phyloP scores from a whole-genome alignment of 2,329 filamentous ascomycete species.

The Hypoxylon sp. region DNA sequence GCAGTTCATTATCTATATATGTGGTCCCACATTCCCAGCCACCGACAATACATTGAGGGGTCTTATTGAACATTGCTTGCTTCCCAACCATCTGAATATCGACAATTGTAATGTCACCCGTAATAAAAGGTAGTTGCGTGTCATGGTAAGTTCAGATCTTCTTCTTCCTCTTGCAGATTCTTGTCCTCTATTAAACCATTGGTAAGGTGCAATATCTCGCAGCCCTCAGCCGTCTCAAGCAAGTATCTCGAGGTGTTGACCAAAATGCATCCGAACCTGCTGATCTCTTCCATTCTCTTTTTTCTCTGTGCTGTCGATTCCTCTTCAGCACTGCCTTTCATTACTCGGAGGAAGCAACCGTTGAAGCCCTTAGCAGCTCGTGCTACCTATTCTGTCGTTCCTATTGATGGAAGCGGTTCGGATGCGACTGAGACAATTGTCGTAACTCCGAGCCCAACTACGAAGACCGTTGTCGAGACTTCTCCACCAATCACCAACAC shows the following conservation, averaged over 20 bases:
- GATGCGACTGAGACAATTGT: slow-evolving; percentile 53
- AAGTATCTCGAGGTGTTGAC: slow-evolving; percentile 37
- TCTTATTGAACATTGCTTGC: slow-evolving; percentile 2
- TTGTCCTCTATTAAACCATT: slow-evolving; percentile 29
- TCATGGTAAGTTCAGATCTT: slow-evolving; percentile 18
- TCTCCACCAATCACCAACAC: slow-evolving; percentile 53
- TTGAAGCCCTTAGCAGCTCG: slow-evolving; percentile 49
- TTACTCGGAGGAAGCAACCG: slow-evolving; percentile 36
- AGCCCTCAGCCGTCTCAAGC: slow-evolving; percentile 39
- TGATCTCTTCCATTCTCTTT: slow-evolving; percentile 49
- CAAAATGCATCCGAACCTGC: slow-evolving; percentile 54
- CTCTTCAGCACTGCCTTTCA: slow-evolving; percentile 52
- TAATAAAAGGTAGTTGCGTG: slow-evolving; percentile 37
- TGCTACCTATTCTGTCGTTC: slow-evolving; percentile 59
- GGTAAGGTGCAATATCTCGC: slow-evolving; percentile 35
- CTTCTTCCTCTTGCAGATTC: slow-evolving; percentile 33
- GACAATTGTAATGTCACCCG: slow-evolving; percentile 60
- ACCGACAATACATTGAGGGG: slow-evolving; percentile 1
- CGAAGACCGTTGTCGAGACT: slow-evolving; percentile 50
- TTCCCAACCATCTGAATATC: slow-evolving; percentile 46
- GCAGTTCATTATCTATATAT: no score
- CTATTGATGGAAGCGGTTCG: slow-evolving; percentile 55
- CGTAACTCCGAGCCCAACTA: slow-evolving; percentile 52
- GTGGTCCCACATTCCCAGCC: slow-evolving; percentile 12
- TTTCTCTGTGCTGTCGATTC: slow-evolving; percentile 42